phyloP scores from a whole-genome alignment of 371 early-diverging fungal genomes.

The Lichtheimia corymbifera region DNA sequence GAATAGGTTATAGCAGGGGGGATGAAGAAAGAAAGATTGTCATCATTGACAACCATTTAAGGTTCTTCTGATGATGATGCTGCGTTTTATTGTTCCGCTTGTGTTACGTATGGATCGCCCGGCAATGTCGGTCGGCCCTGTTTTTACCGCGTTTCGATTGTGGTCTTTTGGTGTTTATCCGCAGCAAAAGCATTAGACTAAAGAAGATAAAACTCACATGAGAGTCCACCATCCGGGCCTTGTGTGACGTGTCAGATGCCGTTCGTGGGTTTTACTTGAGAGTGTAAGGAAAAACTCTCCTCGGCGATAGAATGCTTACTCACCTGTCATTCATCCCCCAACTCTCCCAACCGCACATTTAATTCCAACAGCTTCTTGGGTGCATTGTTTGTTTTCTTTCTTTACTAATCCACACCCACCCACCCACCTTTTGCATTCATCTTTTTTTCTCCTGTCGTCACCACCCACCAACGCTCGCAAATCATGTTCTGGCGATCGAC shows the following conservation, averaged over 20 bases:
- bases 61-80: constrained; percentile 1
- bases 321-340: no score
- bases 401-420: no score
- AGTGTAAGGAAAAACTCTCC: no score
- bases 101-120: constrained; percentile 4
- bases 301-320: no score
- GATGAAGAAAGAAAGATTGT: neutral
- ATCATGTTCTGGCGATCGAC: no score
- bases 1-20: neutral
- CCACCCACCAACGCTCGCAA: no score
- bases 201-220: neutral
- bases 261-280: neutral
- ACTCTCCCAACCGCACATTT: no score
- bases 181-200: neutral
- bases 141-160: neutral
- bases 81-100: neutral
- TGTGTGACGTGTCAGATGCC: constrained; percentile 6
- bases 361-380: no score
- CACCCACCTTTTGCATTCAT: no score
- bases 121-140: neutral
- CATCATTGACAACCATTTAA: constrained; percentile 2
- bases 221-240: neutral
- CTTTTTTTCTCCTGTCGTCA: no score
- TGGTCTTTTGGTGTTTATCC: neutral
- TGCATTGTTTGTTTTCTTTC: no score